phyloP scores from a whole-genome alignment of 495 filamentous ascomycete species.

The Penicillium pancosmium region DNA sequence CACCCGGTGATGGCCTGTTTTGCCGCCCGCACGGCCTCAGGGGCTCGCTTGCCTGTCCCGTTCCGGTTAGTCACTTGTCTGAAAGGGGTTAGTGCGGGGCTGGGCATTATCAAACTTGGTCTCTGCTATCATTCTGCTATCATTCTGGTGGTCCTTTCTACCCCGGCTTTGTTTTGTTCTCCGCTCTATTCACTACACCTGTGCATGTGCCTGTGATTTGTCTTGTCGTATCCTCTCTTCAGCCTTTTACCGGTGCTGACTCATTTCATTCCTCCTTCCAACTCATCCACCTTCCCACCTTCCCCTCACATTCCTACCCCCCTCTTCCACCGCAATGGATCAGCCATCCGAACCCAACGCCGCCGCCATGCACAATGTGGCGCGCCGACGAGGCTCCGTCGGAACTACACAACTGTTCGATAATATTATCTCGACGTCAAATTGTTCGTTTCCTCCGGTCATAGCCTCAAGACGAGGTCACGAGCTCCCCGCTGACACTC shows the following conservation, averaged over 20 bases:
- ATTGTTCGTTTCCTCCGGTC: constrained; percentile 67
- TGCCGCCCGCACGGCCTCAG: constrained; percentile 51
- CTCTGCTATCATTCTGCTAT: background rate
- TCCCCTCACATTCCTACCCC: constrained; percentile 7
- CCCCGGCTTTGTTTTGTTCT: no score
- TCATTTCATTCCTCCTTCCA: background rate
- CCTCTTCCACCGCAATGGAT: constrained; percentile 32
- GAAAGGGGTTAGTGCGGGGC: constrained; percentile 51
- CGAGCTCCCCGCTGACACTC: constrained; percentile 20
- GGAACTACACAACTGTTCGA: constrained; percentile 89
- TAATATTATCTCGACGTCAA: constrained; percentile 92
- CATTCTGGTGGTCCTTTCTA: no score
- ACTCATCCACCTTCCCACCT: background rate
- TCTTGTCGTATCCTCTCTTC: no score
- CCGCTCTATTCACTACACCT: no score
- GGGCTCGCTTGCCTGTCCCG: constrained; percentile 49
- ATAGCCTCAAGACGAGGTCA: background rate
- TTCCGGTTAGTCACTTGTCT: constrained; percentile 36
- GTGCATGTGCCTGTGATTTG: no score
- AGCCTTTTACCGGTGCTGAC: no score
- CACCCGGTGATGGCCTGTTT: constrained; percentile 48
- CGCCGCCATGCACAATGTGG: constrained; percentile 53
- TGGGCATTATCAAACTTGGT: constrained; percentile 44
- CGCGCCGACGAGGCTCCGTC: constrained; percentile 59
- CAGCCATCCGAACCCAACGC: constrained; percentile 46